Base-by-base conservation (phyloP, 257 asterid genomes). In the Solanum bukasovii region DNA sequence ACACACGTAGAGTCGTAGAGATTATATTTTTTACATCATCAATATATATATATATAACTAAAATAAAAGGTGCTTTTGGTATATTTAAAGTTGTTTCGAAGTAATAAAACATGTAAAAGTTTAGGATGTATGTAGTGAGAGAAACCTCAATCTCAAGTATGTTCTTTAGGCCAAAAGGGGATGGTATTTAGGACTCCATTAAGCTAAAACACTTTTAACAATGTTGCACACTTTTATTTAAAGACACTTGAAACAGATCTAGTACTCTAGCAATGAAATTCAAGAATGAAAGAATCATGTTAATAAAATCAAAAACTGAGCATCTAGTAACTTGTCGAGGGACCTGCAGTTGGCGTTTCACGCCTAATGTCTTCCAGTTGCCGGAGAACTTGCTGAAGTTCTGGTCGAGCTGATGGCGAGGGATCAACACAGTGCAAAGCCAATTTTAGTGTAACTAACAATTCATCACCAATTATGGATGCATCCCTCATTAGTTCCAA, bases 381-480 rank as follows among this genome's bases (percentile, higher is more conserved):
- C 90, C 91, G 96, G 42, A 97, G 89, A 13, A 96, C 90, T 93
- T 87, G 96, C 71, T 91, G 91, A 29, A 93, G 93, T 88, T 96
- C 98, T 1, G 99, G 99, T 6, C 99, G 88, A 74, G 96, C 96
- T 9, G 98, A 89, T 0, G 98, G 96, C 0, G 96, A 89, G 7
- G 98, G 98, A 40, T 97, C 98, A 3, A 97, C 99, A 9, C 99
- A 97, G 87, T 96, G 98, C 93, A 97, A 84, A n/a, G 98, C 98
- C 88, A 96, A 87, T 88, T 97, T 97, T 92, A 97, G 83, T 0
- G 98, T 93, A 46, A 93, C 93, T 92, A 97, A 82, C 89, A 97
- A 40, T 90, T 96, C 99, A 87, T 97, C 99, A 9, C 99, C 99
- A 38, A 95, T 92, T 3, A 92, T 95, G 1, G 98, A 89, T 3